A percentile compares a stretch with the other conserved stretches of the same genome.
Evolutionary conservation across 257 asterid species (phyloP).

Genomic region (Verbascum thapsus): DNA sequence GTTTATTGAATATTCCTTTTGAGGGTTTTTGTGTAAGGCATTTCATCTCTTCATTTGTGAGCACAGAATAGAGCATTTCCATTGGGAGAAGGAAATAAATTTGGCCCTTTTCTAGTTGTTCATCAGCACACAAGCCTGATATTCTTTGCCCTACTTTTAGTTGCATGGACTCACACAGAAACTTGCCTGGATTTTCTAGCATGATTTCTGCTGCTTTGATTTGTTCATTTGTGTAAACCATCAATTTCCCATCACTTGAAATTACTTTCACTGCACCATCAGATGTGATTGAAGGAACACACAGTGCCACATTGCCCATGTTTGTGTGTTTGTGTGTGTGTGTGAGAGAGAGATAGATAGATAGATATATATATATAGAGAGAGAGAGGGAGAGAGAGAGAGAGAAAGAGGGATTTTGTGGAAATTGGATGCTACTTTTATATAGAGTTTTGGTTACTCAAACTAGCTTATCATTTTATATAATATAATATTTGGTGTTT

Average conservation of each 20-base stretch:
- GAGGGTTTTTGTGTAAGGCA: conserved; percentile 34
- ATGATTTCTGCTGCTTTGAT: conserved; percentile 59
- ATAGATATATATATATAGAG: too few relatives aligned
- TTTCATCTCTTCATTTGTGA: conserved; percentile 58
- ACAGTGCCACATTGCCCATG: conserved; percentile 74
- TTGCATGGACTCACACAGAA: conserved; percentile 50
- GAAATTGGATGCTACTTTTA: conserved; percentile 1
- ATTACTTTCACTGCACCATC: conserved; percentile 44
- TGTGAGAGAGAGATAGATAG: background rate
- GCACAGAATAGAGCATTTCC: conserved; percentile 73
- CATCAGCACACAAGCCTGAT: conserved; percentile 58
- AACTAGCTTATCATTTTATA: too few relatives aligned
- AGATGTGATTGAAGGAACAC: conserved; percentile 59
- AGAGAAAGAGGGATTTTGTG: background rate
- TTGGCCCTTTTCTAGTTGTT: conserved; percentile 54
- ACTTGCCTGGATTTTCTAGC: conserved; percentile 64
- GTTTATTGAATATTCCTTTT: conserved; percentile 49
- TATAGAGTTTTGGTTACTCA: background rate
- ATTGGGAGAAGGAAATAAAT: conserved; percentile 60
- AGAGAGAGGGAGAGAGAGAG: background rate
- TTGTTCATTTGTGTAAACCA: conserved; percentile 41
- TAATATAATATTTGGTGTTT: too few relatives aligned
- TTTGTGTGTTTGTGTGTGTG: conserved; percentile 14
- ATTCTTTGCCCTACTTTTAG: conserved; percentile 56
- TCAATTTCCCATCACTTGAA: conserved; percentile 48